Percentiles rank a stretch among this genome's conserved stretches.
Evolutionary conservation across 164 flowering plant genomes (phyloP).

Genomic region (Magnolia kwangsiensis): DNA sequence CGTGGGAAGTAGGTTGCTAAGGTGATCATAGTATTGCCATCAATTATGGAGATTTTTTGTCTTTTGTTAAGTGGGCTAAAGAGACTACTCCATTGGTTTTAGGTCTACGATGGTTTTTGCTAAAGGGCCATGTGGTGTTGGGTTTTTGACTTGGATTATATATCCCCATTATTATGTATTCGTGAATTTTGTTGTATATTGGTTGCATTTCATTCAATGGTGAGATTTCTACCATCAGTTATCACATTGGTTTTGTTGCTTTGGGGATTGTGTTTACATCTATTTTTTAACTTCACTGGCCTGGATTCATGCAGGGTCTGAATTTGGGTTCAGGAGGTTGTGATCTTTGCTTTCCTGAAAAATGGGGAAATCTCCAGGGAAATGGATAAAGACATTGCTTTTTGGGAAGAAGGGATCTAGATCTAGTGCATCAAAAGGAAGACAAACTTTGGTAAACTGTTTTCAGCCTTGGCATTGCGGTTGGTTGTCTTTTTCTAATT

Average conservation of each 20-base stretch:
- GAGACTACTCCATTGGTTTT: no score
- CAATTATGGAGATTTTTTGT: no score
- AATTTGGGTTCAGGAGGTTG: background rate
- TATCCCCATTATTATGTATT: no score
- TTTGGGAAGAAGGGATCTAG: conserved; percentile 81
- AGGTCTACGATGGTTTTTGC: background rate
- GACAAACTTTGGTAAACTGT: conserved; percentile 29
- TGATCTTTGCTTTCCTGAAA: background rate
- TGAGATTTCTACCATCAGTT: no score
- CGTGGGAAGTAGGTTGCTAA: no score
- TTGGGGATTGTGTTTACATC: background rate
- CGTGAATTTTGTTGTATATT: no score
- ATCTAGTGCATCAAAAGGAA: conserved; percentile 48
- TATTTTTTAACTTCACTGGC: background rate
- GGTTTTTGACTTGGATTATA: no score
- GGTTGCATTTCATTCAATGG: no score
- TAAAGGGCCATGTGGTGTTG: no score
- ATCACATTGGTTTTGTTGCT: background rate
- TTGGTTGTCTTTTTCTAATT: background rate
- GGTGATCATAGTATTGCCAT: no score
- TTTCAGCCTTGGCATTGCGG: background rate
- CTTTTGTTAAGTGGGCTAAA: no score
- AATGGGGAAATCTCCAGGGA: conserved; percentile 86
- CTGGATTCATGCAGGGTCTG: background rate
- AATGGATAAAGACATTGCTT: conserved; percentile 80